phyloP scores from a whole-genome alignment of 495 filamentous ascomycete species.

The Sordaria brevicollis region DNA sequence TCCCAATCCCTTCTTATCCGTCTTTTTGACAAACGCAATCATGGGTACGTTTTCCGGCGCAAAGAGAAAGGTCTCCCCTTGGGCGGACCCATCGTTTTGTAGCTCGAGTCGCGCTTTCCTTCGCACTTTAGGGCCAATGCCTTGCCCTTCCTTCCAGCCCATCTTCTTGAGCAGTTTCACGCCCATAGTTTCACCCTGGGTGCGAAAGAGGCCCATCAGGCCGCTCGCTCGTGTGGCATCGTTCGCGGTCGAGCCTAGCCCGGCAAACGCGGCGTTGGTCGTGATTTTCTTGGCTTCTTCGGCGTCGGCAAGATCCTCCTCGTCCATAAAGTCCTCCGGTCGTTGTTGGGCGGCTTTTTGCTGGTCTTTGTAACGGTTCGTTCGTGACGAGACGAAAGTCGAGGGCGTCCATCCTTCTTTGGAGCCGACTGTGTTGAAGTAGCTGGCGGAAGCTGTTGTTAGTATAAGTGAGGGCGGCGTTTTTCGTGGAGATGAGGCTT shows the following conservation, averaged over 20 bases:
- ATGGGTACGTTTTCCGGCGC: conserved; percentile 77
- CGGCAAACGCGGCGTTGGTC: conserved; percentile 61
- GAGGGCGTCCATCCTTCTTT: conserved; percentile 96
- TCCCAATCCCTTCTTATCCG: conserved; percentile 72
- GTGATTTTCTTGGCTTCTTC: conserved; percentile 66
- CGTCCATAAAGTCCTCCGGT: conserved; percentile 95
- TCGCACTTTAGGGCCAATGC: conserved; percentile 80
- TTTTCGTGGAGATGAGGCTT: not conserved
- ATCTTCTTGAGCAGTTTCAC: conserved; percentile 80
- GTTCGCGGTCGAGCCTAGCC: conserved; percentile 62
- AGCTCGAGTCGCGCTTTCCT: conserved; percentile 59
- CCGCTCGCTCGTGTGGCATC: conserved; percentile 37
- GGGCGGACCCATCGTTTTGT: conserved; percentile 31
- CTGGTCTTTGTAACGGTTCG: conserved; percentile 63
- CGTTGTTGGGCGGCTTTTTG: conserved; percentile 44
- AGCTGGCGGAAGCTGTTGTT: conserved; percentile 38
- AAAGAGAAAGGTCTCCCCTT: conserved; percentile 60
- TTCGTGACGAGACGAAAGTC: conserved; percentile 82
- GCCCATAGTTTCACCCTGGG: conserved; percentile 79
- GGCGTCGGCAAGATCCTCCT: conserved; percentile 84
- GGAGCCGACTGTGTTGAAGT: conserved; percentile 95
- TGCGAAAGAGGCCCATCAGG: conserved; percentile 66
- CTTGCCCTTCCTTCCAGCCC: conserved; percentile 94
- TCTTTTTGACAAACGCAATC: conserved; percentile 67
- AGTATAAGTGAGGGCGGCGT: not conserved